Percentiles rank a stretch among this genome's conserved stretches.
phyloP scores from a whole-genome alignment of 2,329 filamentous ascomycete genomes.

The Lasiodiplodia citricola region DNA sequence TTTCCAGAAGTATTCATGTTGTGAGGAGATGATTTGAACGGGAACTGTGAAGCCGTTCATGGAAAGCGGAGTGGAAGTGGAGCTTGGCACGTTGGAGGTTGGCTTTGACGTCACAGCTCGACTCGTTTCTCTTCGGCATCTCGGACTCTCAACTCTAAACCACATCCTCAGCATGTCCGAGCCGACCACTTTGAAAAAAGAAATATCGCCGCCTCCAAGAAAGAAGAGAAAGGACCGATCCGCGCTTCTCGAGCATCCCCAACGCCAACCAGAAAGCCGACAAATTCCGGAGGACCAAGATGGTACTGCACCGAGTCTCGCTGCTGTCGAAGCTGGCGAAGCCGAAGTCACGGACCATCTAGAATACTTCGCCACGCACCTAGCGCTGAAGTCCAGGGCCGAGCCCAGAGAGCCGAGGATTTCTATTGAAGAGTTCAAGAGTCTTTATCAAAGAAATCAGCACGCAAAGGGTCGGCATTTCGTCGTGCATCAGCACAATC shows the following conservation, averaged over 20 bases:
- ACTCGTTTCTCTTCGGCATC: background rate
- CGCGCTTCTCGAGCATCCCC: too few relatives aligned
- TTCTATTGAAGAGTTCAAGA: constrained; percentile 48
- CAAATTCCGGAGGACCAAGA: background rate
- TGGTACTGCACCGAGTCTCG: constrained; percentile 33
- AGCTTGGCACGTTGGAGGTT: background rate
- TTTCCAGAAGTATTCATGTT: too few relatives aligned
- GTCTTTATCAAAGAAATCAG: constrained; percentile 56
- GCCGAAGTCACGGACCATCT: constrained; percentile 55
- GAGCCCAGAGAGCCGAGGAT: constrained; percentile 40
- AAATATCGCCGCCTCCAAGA: background rate
- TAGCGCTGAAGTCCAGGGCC: constrained; percentile 40
- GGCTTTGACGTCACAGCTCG: background rate
- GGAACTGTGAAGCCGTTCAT: too few relatives aligned
- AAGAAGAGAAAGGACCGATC: background rate
- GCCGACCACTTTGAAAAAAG: background rate
- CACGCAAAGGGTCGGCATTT: constrained; percentile 58
- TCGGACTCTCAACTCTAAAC: background rate
- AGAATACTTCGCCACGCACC: constrained; percentile 52
- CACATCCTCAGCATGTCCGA: background rate
- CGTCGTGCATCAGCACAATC: constrained; percentile 75
- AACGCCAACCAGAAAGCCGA: background rate
- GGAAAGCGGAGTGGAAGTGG: too few relatives aligned
- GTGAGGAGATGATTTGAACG: too few relatives aligned
- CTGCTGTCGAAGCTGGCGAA: constrained; percentile 59